phyloP scores from a whole-genome alignment of 495 filamentous ascomycete species.

The Tuber aestivum region DNA sequence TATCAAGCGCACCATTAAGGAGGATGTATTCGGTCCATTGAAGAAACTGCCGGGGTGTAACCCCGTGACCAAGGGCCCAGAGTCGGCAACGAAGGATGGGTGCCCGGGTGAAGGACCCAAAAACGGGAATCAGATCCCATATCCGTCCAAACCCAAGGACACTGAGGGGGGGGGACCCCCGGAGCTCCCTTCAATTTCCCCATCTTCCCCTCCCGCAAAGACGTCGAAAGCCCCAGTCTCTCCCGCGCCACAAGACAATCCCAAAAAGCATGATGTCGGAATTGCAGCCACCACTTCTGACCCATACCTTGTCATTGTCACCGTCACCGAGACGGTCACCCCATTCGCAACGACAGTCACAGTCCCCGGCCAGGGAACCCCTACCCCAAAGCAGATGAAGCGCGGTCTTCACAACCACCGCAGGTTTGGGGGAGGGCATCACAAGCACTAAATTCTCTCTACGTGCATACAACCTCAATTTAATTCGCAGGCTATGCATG shows the following conservation, averaged over 20 bases:
- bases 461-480: background rate
- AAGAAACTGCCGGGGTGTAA: slow-evolving; percentile 48
- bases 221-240: background rate
- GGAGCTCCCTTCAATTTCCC: background rate
- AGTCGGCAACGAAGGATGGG: slow-evolving; percentile 16
- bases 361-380: background rate
- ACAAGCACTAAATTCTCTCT: background rate
- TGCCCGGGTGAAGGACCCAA: slow-evolving; percentile 12
- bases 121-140: background rate
- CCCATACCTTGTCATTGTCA: slow-evolving; percentile 29
- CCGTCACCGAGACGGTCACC: slow-evolving; percentile 25
- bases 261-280: background rate
- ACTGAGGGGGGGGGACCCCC: background rate
- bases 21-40: slow-evolving; percentile 46
- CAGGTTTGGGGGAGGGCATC: background rate
- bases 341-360: slow-evolving; percentile 22
- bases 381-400: background rate
- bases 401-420: background rate
- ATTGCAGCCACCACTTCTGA: background rate
- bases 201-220: background rate
- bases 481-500: background rate
- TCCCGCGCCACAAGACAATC: background rate
- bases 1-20: slow-evolving; percentile 37
- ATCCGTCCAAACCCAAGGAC: background rate
- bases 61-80: slow-evolving; percentile 41